Conservation (phyloP, 148 eudicot genomes). For the Dysphania ambrosioides region DNA sequence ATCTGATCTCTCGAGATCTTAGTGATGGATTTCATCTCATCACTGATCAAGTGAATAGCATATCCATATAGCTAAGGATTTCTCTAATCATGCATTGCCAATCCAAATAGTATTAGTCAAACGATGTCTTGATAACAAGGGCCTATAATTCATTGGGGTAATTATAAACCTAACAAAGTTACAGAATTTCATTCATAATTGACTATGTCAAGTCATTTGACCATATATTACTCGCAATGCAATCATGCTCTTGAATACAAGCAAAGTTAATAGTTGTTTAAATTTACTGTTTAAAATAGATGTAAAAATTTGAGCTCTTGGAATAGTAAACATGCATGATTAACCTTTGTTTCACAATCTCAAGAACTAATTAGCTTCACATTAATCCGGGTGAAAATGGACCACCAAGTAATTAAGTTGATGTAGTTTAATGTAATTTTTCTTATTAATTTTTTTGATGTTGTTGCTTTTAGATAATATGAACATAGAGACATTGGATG, state of each 20-base stretch:
- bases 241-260: neutral
- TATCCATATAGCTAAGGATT: too few relatives aligned
- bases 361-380: constrained; percentile 11
- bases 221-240: neutral
- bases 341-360: neutral
- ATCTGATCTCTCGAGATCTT: too few relatives aligned
- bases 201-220: neutral
- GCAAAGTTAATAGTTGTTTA: neutral
- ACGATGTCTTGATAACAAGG: neutral
- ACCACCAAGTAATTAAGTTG: neutral
- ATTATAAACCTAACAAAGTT: neutral
- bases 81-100: neutral
- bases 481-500: constrained; percentile 30
- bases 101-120: neutral
- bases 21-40: too few relatives aligned
- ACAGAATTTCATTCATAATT: neutral
- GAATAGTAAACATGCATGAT: neutral
- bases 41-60: too few relatives aligned
- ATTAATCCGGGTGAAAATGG: constrained; percentile 16
- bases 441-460: too few relatives aligned
- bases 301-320: neutral
- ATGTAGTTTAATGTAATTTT: neutral
- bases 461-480: neutral
- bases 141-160: neutral
- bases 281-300: neutral